These are phyloP conservation scores for Epithemia pelagica DNA, from an alignment of 108 stramenopile species.

Conservation along the genomic window DNA sequence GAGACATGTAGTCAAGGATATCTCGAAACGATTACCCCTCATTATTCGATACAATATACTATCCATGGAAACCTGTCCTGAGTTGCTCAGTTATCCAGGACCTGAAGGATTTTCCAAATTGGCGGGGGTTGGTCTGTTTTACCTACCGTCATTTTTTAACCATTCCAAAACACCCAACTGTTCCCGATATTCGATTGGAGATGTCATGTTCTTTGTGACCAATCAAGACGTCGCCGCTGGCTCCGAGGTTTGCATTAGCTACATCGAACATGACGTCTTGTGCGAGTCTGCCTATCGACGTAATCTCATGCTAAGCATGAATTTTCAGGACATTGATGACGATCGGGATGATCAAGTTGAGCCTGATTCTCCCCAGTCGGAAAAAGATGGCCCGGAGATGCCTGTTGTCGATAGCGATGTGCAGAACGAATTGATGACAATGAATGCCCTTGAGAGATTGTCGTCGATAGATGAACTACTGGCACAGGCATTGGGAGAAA, in stretches of 20 bases:
- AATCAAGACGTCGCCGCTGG: conserved; percentile 55
- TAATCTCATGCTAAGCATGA: conserved; percentile 53
- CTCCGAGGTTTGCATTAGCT: conserved; percentile 60
- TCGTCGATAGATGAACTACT: conserved; percentile 51
- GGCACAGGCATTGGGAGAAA: conserved; percentile 42
- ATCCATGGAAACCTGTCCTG: conserved; percentile 56
- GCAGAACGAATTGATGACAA: conserved; percentile 70
- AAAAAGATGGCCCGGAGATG: conserved; percentile 31
- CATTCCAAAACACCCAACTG: conserved; percentile 52
- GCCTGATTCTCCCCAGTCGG: conserved; percentile 1
- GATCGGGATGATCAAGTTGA: background rate
- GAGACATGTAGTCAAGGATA: conserved; percentile 27
- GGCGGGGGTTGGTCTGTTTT: conserved; percentile 52
- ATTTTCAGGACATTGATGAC: conserved; percentile 46
- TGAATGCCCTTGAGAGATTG: conserved; percentile 56
- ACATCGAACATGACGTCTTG: conserved; percentile 69
- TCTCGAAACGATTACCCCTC: conserved; percentile 48
- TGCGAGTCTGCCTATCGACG: conserved; percentile 53
- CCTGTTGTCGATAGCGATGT: conserved; percentile 68
- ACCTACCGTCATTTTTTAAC: conserved; percentile 67
- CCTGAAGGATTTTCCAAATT: conserved; percentile 36
- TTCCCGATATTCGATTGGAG: conserved; percentile 61
- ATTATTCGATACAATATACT: conserved; percentile 73
- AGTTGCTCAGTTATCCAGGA: conserved; percentile 55
- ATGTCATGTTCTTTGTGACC: conserved; percentile 74